Base-by-base conservation (phyloP, 1,284 basidiomycete genomes). In the Boletus hoseneyae region DNA sequence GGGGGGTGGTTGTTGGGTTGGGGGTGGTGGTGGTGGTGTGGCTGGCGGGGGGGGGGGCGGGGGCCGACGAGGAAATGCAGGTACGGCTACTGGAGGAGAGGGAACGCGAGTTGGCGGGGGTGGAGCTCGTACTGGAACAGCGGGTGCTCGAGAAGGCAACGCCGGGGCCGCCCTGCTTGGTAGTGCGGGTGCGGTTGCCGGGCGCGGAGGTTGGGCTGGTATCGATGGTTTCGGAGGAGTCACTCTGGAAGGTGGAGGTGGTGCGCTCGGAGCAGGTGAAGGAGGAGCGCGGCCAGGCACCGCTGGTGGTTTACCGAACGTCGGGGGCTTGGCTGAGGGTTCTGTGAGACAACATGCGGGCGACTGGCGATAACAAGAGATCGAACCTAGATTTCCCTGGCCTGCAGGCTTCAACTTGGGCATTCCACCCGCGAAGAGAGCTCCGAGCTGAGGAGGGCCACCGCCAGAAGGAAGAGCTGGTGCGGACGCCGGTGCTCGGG, bases 371-470 rank as follows among this genome's bases (percentile, higher is more conserved):
- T 49, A 33, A 43, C 15, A 41, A 18, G 12, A 48, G 43, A 34
- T 59, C 77, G 58, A 61, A 87, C 86, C 77, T 54, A 73, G 62
- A 66, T 73, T 79, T 49, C 60, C 74, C 52, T 80, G 76, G 16
- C 83, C 87, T 18, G 86, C 78, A 47, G 89, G 83, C 72, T 87
- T 94, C 59, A 96, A 66, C 63, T 90, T 93, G 2, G 93, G 93
- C 75, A 96, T 86, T 2, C 93, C 93, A 19, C 90, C 91, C 35
- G 93, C 91, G 63, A 96, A 95, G 6, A 96, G 68, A 4, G 83
- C 87, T 25, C 84, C 93, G 12, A 95, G 73, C 64, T 93, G 91
- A 32, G 90, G 89, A 29, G 85, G 80, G 4, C 84, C 85, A 29
- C 64, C 71, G 32, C 71, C 63, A 41, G 68, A 55, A 27, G 69